Base-by-base conservation (phyloP, 1,284 basidiomycete species). In the Ustilago curta region DNA sequence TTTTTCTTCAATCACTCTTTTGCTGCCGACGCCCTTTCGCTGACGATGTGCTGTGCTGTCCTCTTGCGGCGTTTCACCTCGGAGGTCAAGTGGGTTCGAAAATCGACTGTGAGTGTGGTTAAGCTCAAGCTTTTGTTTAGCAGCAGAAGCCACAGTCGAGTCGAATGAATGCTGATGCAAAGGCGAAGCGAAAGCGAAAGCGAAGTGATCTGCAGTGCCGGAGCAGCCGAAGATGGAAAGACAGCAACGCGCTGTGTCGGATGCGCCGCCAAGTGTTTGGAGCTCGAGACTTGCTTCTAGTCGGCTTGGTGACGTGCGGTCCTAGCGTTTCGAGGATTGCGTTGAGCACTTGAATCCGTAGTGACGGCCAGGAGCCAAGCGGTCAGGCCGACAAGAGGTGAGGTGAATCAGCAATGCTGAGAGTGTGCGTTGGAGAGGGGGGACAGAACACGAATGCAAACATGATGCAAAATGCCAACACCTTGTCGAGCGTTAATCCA, bases 91-190 rank as follows among this genome's bases (percentile, higher is more conserved):
- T 39, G 49, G 49, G 49, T 35, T 37, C 14, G 16, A 19, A 37
- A 49, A 49, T n/a, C 2, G 25, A 18, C 9, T 31, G 6, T 32
- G 31, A 32, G 2, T 12, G 42, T 9, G 19, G 11, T 18, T 45
- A 49, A 51, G 35, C 19, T 39, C 32, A 39, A 51, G 19, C 49
- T 39, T 37, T 25, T 21, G 21, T 51, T 35, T 31, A 35, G 48
- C 31, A 35, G 31, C 29, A 35, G 27, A 19, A 50, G 32, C 31
- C 11, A 19, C 32, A 51, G 31, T 32, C 14, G 9, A 19, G 31
- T 50, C 32, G 48, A n/a, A n/a, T n/a, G n/a, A 23, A n/a, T 32
- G 32, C 32, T 7, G 11, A 8, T 35, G 32, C 29, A 31, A 9
- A 31, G 4, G 29, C 29, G 29, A 31, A 5, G 29, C 29, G 29